phyloP scores from a whole-genome alignment of 495 filamentous ascomycete genomes.

The Durotheca rogersii region DNA sequence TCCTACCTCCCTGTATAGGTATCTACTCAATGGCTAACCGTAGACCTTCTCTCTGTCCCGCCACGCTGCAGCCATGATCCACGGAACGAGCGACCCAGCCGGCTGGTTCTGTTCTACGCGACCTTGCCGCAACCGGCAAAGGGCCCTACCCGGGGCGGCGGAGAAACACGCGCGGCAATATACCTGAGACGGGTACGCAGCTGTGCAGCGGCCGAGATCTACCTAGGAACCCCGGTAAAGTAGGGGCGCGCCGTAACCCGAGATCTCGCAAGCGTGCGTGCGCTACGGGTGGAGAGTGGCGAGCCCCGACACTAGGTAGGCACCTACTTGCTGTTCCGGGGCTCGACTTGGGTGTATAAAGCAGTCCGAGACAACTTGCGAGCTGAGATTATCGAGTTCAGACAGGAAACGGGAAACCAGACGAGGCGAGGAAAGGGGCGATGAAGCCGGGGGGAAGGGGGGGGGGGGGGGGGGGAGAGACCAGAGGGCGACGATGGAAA shows the following conservation, averaged over 20 bases:
- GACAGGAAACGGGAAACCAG: slow-evolving; percentile 20
- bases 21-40: not conserved
- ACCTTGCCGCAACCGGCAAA: slow-evolving; percentile 3
- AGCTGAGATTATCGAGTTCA: no score
- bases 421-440: slow-evolving; percentile 11
- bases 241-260: no score
- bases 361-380: no score
- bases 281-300: no score
- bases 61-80: not conserved
- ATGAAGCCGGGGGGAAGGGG: no score
- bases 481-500: slow-evolving; percentile 18
- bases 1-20: not conserved
- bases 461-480: no score
- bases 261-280: no score
- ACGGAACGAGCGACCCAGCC: slow-evolving; percentile 14
- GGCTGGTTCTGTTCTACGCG: slow-evolving; percentile 23
- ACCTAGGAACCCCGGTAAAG: no score
- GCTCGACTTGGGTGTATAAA: no score
- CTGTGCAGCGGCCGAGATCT: no score
- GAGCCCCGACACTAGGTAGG: no score
- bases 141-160: slow-evolving; percentile 5
- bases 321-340: no score
- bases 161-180: slow-evolving; percentile 4
- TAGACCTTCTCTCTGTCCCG: not conserved
- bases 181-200: slow-evolving; percentile 3